Base-by-base conservation (phyloP, 352 stramenopile genomes). In the Phytophthora kernoviae region DNA sequence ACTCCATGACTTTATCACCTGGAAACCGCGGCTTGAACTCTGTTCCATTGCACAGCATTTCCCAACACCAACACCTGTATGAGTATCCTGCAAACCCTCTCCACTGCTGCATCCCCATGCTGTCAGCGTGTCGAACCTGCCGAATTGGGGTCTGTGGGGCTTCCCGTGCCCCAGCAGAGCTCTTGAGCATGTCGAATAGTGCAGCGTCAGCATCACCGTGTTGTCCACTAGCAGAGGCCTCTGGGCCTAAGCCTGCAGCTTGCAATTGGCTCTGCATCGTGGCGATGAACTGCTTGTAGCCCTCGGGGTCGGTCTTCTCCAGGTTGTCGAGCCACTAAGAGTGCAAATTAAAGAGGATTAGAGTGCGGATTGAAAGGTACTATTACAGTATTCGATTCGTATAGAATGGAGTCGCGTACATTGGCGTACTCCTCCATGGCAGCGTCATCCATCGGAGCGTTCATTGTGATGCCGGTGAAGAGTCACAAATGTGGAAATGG, bases 391-490 rank as follows among this genome's bases (percentile, higher is more conserved):
- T 22, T 9, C 4, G 2, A 56, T 54, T 22, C 32, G 46, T 4
- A n/a, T 17, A 22, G 47, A 63, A 33, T 12, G 7, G 5, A 7
- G 7, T 3, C 21, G 64, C 69, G 33, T 80, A 92, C 84, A 62
- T 92, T 66, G 0, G 74, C 75, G 45, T 91, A 94, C 50, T 91
- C 73, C 81, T 88, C 79, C 68, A 92, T 81, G 24, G 73, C 59
- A 14, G 64, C 79, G 21, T 86, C 73, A 32, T 87, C 73, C 71
- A 89, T 88, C n/a, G 64, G 45, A 8, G 43, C 37, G 32, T 57
- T 46, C 61, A 63, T 57, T 8, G 3, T 44, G 10, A 7, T 7
- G 17, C 21, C 33, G 15, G 21, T 18, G 65, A 74, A 74, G 40
- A 58, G 60, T 54, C 59, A 63, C 54, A n/a, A 58, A 59, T 53